Base-by-base conservation (phyloP, 2,329 filamentous ascomycete genomes). In the Sordariomycetes sp. region DNA sequence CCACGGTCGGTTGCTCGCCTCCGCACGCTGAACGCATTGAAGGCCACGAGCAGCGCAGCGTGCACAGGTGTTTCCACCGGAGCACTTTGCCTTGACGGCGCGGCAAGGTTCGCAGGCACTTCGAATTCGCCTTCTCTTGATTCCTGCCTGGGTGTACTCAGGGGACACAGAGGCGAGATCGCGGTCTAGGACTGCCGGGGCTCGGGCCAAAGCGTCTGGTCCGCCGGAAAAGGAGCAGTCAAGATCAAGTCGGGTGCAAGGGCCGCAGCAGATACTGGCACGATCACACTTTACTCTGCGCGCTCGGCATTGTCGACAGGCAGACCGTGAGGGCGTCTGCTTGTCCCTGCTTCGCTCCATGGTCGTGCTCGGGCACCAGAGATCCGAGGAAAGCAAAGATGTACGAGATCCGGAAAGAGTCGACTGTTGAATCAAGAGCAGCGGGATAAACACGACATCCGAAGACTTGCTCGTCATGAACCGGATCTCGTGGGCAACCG, bases 41-140 rank as follows among this genome's bases (percentile, higher is more conserved):
- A 39, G 35, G 0, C 35, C 33, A 1, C 40, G 40, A 6, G 43
- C 45, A n/a, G 37, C 40, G 37, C 57, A 59, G 36, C 54, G 43
- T 17, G 20, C 25, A 15, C 57, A 59, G 7, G 57, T 55, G 8
- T 42, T 32, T 1, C 30, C 42, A 2, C 58, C 58, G 1, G 50
- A 55, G 35, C 58, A 61, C 21, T 53, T 58, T 0, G 50, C 46
- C 34, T 61, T 61, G 10, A 50, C 46, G 23, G 38, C 42, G 4
- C 57, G 48, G 40, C 58, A 61, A n/a, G 42, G 33, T 3, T 44
- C 36, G 34, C 58, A 61, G 6, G 58, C 58, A 7, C 38, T 38
- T 1, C 39, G 37, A 1, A 43, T 43, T 0, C 51, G 40, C 2
- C 47, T 41, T 4, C 51, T 39, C 37, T 48, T 49, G 20, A 44